A percentile compares a stretch with the other conserved stretches of the same genome.
Evolutionary conservation across 1,284 basidiomycete genomes (phyloP).

Genomic region (Boletus semigastroideus): DNA sequence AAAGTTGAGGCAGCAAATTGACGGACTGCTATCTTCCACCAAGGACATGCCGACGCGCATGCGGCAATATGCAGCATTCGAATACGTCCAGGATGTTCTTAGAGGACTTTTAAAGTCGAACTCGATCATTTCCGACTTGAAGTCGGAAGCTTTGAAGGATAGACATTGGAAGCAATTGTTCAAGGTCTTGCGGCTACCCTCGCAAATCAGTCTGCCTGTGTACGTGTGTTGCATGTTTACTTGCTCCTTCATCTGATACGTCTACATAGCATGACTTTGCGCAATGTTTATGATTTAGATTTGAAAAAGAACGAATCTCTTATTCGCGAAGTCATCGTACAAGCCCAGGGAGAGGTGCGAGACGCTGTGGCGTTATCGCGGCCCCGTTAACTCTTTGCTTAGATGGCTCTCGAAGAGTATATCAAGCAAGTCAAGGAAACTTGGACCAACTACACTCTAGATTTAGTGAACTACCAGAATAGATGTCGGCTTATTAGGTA

Average conservation of each 20-base stretch:
- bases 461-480: conserved; percentile 98
- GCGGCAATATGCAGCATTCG: conserved; percentile 98
- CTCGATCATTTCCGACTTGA: conserved; percentile 86
- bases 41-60: conserved; percentile 99
- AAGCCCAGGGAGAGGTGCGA: conserved; percentile 94
- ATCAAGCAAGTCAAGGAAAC: conserved; percentile 95
- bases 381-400: conserved; percentile 5
- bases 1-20: conserved; percentile 93
- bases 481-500: conserved; percentile 94
- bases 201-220: conserved; percentile 67
- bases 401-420: conserved; percentile 94
- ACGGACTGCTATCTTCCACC: conserved; percentile 84
- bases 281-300: conserved; percentile 96
- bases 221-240: conserved; percentile 38
- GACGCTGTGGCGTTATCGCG: not conserved
- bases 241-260: conserved; percentile 8
- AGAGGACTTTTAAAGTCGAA: conserved; percentile 89
- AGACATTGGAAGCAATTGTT: conserved; percentile 98
- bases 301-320: conserved; percentile 88
- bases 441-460: conserved; percentile 95
- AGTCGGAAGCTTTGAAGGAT: conserved; percentile 96
- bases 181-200: conserved; percentile 78
- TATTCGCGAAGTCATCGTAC: conserved; percentile 94
- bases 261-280: conserved; percentile 81
- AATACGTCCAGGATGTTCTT: conserved; percentile 94